Percentiles rank a stretch among this genome's conserved stretches.
Conservation (phyloP, 257 asterid genomes). For the Solanum boliviense region DNA sequence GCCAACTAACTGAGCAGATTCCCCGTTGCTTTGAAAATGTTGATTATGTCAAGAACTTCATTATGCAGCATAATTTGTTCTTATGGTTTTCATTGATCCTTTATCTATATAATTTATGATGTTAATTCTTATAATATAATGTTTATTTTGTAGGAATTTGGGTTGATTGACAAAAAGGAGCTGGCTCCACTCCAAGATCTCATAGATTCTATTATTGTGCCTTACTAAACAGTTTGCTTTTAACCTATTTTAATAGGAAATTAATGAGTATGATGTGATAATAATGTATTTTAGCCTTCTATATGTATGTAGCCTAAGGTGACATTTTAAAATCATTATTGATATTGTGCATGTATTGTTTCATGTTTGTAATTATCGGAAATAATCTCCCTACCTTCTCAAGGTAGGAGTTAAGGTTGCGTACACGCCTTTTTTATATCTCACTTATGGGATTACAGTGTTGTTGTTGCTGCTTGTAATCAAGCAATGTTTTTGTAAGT, state of each 20-base stretch:
- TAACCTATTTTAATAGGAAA: background rate
- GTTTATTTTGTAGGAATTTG: slow-evolving; percentile 52
- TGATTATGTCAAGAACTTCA: background rate
- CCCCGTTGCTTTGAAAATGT: background rate
- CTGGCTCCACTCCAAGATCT: slow-evolving; percentile 86
- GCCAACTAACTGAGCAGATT: background rate
- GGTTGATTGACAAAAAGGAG: slow-evolving; percentile 78
- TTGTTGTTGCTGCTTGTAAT: background rate
- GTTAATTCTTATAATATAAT: background rate
- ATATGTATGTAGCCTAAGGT: background rate
- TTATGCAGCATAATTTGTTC: background rate
- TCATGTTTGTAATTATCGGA: background rate
- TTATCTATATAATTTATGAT: background rate
- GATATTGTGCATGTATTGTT: background rate
- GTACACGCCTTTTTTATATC: background rate
- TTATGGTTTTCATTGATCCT: background rate
- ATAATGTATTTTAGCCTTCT: background rate
- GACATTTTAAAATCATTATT: background rate
- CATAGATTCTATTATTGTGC: slow-evolving; percentile 59
- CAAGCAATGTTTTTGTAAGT: background rate
- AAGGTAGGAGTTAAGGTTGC: background rate
- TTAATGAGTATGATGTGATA: background rate
- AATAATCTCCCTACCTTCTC: background rate
- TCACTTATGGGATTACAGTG: background rate
- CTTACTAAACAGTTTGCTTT: slow-evolving; percentile 23